phyloP scores from a whole-genome alignment of 225 moss, liverwort and hornwort species.

The Pseudoscleropodium purum region DNA sequence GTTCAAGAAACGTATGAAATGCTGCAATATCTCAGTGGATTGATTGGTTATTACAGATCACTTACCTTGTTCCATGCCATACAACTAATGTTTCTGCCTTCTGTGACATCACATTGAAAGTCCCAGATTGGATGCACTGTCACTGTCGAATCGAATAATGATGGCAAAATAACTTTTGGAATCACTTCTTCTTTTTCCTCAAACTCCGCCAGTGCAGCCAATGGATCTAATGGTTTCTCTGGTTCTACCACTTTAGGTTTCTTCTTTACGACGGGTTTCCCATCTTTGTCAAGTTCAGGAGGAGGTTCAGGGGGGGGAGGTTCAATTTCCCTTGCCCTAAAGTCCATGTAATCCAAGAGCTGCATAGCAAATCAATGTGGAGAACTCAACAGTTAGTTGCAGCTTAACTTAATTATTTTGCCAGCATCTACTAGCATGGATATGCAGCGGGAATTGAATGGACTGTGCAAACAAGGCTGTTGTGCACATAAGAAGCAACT shows the following conservation, averaged over 20 bases:
- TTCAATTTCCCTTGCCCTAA: conserved; percentile 51
- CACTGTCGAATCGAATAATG: conserved; percentile 48
- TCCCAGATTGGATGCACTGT: conserved; percentile 65
- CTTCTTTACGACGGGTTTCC: conserved; percentile 11
- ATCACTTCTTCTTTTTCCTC: conserved; percentile 16
- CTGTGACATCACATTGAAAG: conserved; percentile 59
- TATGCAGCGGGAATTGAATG: neutral
- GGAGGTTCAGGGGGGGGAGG: conserved; percentile 21
- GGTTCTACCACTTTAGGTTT: neutral
- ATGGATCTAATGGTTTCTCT: conserved; percentile 6
- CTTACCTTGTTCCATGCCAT: conserved; percentile 90
- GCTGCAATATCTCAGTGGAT: neutral
- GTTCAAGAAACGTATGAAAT: neutral
- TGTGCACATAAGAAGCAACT: neutral
- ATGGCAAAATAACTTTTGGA: conserved; percentile 37
- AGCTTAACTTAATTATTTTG: neutral
- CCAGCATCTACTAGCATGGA: neutral
- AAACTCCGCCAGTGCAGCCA: conserved; percentile 15
- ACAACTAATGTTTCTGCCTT: conserved; percentile 78
- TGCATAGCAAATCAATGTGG: conserved; percentile 9
- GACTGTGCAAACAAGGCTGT: neutral
- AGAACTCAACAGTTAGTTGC: neutral
- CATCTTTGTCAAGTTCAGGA: conserved; percentile 19
- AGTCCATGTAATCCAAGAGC: conserved; percentile 80
- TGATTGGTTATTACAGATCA: neutral